A percentile compares a stretch with the other conserved stretches of the same genome.
Evolutionary conservation across 2,329 filamentous ascomycete species (phyloP).

Genomic region (Hirsutella thompsonii): DNA sequence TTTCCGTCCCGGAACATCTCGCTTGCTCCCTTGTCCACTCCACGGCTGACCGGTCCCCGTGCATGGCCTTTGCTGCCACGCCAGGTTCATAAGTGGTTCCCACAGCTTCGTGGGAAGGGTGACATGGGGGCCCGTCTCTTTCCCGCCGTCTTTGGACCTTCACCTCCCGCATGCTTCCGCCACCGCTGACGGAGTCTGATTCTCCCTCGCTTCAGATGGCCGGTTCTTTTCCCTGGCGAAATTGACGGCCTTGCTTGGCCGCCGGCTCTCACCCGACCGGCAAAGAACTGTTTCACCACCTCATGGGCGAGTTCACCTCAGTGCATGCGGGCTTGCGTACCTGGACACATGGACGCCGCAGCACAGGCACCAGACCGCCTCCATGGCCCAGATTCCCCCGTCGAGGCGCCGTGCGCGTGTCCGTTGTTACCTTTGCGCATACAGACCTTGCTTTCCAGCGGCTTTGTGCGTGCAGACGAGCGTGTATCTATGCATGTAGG

Average conservation of each 20-base stretch:
- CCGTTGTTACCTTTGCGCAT: background rate
- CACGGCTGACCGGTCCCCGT: background rate
- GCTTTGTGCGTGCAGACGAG: background rate
- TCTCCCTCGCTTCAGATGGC: background rate
- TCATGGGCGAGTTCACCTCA: background rate
- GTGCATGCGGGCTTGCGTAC: background rate
- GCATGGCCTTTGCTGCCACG: background rate
- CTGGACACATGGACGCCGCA: background rate
- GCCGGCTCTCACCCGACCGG: background rate
- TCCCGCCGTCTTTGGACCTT: background rate
- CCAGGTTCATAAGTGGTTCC: too few relatives aligned
- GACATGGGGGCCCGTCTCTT: background rate
- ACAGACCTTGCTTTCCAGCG: background rate
- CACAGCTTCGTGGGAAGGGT: background rate
- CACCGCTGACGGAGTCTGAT: background rate
- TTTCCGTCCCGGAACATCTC: background rate
- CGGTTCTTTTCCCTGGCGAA: background rate
- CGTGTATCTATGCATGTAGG: background rate
- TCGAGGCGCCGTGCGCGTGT: too few relatives aligned
- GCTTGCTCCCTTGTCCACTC: background rate
- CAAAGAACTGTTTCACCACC: background rate
- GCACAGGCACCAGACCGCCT: background rate
- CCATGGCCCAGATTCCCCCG: background rate
- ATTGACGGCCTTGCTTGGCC: background rate
- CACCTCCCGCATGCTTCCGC: background rate